A percentile compares a stretch with the other conserved stretches of the same genome.
Conservation (phyloP, 345 rosid genomes). For the Brassica incana region DNA sequence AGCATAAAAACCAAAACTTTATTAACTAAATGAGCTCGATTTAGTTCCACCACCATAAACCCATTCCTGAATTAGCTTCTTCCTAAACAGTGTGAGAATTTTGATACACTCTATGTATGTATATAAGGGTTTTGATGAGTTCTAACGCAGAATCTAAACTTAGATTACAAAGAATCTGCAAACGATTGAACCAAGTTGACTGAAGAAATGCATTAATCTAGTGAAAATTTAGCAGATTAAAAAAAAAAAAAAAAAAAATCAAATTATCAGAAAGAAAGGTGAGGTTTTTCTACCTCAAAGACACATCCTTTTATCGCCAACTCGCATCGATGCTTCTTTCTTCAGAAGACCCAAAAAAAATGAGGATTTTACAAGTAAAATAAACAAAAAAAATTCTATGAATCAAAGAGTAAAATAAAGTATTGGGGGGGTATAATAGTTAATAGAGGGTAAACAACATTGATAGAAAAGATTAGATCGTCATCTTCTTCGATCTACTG, state of each 20-base stretch:
- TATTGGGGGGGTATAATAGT: too few relatives aligned
- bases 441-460: too few relatives aligned
- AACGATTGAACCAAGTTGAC: neutral
- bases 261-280: neutral
- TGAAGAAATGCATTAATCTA: slow-evolving; percentile 1
- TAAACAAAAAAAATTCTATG: neutral
- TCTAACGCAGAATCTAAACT: neutral
- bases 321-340: neutral
- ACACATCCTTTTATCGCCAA: slow-evolving; percentile 42
- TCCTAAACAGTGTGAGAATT: neutral
- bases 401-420: slow-evolving; percentile 28
- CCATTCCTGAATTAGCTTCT: neutral
- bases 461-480: slow-evolving; percentile 48
- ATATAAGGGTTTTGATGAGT: neutral
- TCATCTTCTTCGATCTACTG: slow-evolving; percentile 65
- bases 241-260: neutral
- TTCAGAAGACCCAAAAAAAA: slow-evolving; percentile 5
- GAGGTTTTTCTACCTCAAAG: slow-evolving; percentile 36
- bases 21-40: neutral
- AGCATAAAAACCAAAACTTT: neutral
- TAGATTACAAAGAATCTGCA: neutral
- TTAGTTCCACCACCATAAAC: slow-evolving; percentile 11
- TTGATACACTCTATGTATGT: slow-evolving; percentile 1
- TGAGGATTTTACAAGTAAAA: slow-evolving; percentile 8
- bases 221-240: neutral